Evolutionary conservation across 2,329 filamentous ascomycete genomes (phyloP).

Genomic region (Fonsecaea monophora): DNA sequence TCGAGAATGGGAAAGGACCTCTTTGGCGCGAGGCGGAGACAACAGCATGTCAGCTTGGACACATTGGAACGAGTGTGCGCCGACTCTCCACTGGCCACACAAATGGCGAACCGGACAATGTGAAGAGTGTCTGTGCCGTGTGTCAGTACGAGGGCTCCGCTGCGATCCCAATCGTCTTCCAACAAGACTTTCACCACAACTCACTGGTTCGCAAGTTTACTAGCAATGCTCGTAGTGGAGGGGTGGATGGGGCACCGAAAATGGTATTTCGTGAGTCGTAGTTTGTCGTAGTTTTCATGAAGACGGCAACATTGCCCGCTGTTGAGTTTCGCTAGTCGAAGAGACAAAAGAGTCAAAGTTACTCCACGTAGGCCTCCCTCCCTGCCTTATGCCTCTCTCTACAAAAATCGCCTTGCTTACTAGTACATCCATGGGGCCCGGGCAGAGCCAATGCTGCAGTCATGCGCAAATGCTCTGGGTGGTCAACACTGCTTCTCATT

Average conservation of each 20-base stretch:
- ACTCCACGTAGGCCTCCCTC: neutral
- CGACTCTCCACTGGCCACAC: neutral
- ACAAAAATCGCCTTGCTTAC: neutral
- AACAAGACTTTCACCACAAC: slow-evolving; percentile 1
- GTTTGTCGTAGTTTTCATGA: neutral
- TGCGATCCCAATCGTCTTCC: neutral
- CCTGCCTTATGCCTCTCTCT: neutral
- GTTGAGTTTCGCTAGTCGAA: neutral
- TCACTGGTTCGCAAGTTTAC: neutral
- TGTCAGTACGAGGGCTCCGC: neutral
- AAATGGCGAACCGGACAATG: neutral
- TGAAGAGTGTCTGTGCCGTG: neutral
- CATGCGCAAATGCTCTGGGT: neutral
- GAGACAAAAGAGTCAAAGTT: neutral
- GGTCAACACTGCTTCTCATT: neutral
- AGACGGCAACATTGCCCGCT: slow-evolving; percentile 10
- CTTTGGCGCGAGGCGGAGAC: neutral
- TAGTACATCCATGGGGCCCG: neutral
- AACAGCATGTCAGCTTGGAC: neutral
- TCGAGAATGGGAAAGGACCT: neutral
- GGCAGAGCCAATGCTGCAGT: neutral
- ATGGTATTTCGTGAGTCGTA: neutral
- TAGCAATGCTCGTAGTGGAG: neutral
- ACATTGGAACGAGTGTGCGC: neutral
- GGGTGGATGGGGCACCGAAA: neutral